Evolutionary conservation across 108 stramenopile species (phyloP).

Genomic region (Asterionellopsis glacialis): DNA sequence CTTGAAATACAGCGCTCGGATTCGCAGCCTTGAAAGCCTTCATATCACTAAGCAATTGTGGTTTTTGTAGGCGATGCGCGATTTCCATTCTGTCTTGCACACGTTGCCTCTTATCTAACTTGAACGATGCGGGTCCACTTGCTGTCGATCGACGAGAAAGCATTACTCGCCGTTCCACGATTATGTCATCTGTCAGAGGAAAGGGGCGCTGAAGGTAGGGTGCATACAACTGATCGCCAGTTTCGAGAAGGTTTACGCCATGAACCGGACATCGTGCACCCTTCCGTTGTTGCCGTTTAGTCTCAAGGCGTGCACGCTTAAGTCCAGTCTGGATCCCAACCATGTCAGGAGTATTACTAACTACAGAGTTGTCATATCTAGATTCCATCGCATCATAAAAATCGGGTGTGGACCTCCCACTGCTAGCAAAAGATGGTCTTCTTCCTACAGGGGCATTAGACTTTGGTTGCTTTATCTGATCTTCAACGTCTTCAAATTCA

Average conservation of each 20-base stretch:
- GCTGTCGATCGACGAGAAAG: slow-evolving; percentile 16
- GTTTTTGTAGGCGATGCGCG: slow-evolving; percentile 64
- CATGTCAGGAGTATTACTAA: slow-evolving; percentile 27
- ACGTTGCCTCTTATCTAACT: too few species aligned
- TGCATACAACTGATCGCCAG: slow-evolving; percentile 78
- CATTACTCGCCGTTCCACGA: slow-evolving; percentile 54
- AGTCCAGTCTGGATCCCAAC: neutral
- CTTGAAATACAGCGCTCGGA: slow-evolving; percentile 60
- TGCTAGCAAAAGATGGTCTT: neutral
- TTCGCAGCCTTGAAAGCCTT: slow-evolving; percentile 86
- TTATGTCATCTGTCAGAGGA: slow-evolving; percentile 81
- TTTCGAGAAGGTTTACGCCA: slow-evolving; percentile 27
- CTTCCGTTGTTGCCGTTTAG: slow-evolving; percentile 24
- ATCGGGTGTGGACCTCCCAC: neutral
- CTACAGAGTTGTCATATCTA: slow-evolving; percentile 17
- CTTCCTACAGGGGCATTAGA: neutral
- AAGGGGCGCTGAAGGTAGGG: slow-evolving; percentile 75
- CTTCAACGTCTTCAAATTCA: neutral
- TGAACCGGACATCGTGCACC: slow-evolving; percentile 81
- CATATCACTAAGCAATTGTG: slow-evolving; percentile 85
- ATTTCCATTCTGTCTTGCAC: slow-evolving; percentile 53
- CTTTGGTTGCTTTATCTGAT: neutral
- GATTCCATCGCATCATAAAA: slow-evolving; percentile 16
- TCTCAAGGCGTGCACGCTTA: neutral
- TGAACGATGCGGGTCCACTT: slow-evolving; percentile 12